phyloP scores from a whole-genome alignment of 345 rosid species.

The Mercurialis annua region DNA sequence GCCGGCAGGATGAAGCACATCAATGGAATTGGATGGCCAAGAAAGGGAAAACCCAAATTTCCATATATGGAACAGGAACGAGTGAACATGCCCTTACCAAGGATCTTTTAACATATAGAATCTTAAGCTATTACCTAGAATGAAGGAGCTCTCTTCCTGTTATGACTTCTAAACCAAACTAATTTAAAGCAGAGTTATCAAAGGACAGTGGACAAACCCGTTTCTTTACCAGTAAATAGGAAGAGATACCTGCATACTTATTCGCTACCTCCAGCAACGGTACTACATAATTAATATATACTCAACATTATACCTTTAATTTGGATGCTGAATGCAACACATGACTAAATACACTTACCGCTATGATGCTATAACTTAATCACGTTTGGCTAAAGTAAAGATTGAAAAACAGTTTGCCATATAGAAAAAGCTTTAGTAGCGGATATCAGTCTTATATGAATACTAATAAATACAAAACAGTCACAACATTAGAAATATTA shows the following conservation, averaged over 20 bases:
- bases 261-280: slow-evolving; percentile 38
- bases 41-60: slow-evolving; percentile 22
- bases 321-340: slow-evolving; percentile 17
- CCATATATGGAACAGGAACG: slow-evolving; percentile 25
- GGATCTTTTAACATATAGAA: slow-evolving; percentile 30
- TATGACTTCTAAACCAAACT: slow-evolving; percentile 33
- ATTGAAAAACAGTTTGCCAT: slow-evolving; percentile 9
- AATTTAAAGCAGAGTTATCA: slow-evolving; percentile 21
- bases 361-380: slow-evolving; percentile 3
- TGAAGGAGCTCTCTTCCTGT: slow-evolving; percentile 18
- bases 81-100: slow-evolving; percentile 49
- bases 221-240: slow-evolving; percentile 32
- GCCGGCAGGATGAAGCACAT: slow-evolving; percentile 48
- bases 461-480: slow-evolving; percentile 1
- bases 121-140: slow-evolving; percentile 39
- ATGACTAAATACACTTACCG: slow-evolving; percentile 23
- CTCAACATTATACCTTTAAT: slow-evolving; percentile 17
- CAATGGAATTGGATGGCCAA: slow-evolving; percentile 40
- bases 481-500: neutral
- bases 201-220: slow-evolving; percentile 24
- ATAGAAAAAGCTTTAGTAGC: neutral
- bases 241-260: slow-evolving; percentile 46
- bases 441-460: slow-evolving; percentile 19
- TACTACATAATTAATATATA: slow-evolving; percentile 23
- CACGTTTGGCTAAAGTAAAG: neutral